These are phyloP conservation scores for Acaromyces ingoldii DNA, from an alignment of 1,284 basidiomycete species.

Conservation along the genomic window DNA sequence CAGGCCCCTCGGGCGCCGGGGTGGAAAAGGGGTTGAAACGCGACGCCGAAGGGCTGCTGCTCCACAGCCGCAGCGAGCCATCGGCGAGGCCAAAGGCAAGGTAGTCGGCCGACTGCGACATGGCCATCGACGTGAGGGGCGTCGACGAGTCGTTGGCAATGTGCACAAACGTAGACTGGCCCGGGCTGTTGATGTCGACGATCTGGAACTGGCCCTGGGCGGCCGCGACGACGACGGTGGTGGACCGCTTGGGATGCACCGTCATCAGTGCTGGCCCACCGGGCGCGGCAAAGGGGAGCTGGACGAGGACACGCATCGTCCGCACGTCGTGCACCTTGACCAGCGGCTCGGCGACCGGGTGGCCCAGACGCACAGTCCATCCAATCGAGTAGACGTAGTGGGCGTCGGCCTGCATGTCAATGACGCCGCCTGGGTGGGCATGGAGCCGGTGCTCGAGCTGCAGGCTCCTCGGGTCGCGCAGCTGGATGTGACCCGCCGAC, in stretches of 20 bases:
- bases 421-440: constrained; percentile 49
- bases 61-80: constrained; percentile 77
- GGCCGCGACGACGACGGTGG: constrained; percentile 74
- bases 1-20: constrained; percentile 77
- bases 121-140: constrained; percentile 72
- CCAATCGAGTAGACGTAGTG: constrained; percentile 46
- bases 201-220: constrained; percentile 83
- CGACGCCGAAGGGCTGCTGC: constrained; percentile 57
- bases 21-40: constrained; percentile 81
- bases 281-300: constrained; percentile 70
- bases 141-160: too few species aligned
- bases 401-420: constrained; percentile 48
- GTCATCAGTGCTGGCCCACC: constrained; percentile 82
- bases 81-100: constrained; percentile 88
- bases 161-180: constrained; percentile 60
- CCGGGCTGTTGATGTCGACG: constrained; percentile 72
- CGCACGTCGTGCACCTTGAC: constrained; percentile 90
- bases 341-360: constrained; percentile 81
- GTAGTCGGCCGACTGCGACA: constrained; percentile 81
- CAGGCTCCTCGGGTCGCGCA: constrained; percentile 46
- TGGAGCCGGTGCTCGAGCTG: constrained; percentile 40
- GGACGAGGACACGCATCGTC: constrained; percentile 70
- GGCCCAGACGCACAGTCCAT: constrained; percentile 61
- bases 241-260: constrained; percentile 71
- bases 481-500: constrained; percentile 41